Evolutionary conservation across 2,329 filamentous ascomycete genomes (phyloP), one percentile per base, ranked within the genome.

Genomic region (Epichloe brachyelytri): DNA sequence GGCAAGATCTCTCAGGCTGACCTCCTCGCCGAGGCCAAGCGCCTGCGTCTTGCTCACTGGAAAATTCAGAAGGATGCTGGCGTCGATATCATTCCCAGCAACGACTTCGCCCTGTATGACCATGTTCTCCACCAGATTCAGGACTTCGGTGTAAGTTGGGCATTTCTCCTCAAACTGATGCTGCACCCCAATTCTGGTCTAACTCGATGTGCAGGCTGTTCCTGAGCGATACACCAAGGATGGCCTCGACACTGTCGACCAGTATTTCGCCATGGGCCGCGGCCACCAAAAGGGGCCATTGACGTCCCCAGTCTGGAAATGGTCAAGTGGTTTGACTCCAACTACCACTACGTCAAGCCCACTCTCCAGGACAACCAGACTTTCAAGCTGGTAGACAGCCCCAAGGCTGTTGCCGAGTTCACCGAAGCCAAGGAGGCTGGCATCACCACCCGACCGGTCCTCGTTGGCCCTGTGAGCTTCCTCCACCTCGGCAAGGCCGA

Each of bases 301-400:
- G 93, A 98, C 72, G 93, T 97, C 60, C 88, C 91, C 62, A 81
- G 79, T 66, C 77, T 95, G 73, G 93, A 98, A 81, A 98, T 98
- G 93, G 93, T 98, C 65, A 98, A 98, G 81, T 98, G 93, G 93
- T 98, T 98, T 70, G 93, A 98, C 80, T 95, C 89, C 60, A 98
- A 98, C 86, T 98, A 98, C 85, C 93, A 97, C 82, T 98, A 98
- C 73, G 93, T 97, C 76, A 97, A 97, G 84, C 93, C 93, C 58
- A 96, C 93, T 57, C 82, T 98, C 60, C 89, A 96, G 75, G 85
- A 96, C 76, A 86, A 87, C 80, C 93, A 98, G 82, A 84, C 80
- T 67, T 98, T 98, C 84, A 90, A 85, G 75, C 88, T 98, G 57
- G 73, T 78, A 56, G 74, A 80, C 62, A 85, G 84, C 72, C 89